A percentile compares a stretch with the other conserved stretches of the same genome.
Evolutionary conservation across 1,284 basidiomycete species (phyloP).

Genomic region (Exobasidium cylindrosporum): DNA sequence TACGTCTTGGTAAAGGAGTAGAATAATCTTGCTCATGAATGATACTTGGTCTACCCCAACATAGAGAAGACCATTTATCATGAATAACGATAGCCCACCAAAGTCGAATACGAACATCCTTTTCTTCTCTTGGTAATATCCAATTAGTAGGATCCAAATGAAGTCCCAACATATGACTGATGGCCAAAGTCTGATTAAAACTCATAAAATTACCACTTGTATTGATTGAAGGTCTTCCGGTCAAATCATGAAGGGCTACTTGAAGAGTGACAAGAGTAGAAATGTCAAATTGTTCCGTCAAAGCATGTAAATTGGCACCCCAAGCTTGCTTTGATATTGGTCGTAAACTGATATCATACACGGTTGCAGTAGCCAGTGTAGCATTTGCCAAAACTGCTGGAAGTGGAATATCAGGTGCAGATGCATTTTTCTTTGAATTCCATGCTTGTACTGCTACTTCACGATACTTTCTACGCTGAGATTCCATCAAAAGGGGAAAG

Average conservation of each 20-base stretch:
- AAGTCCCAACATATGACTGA: conserved; percentile 17
- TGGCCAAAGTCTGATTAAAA: conserved; percentile 10
- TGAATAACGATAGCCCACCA: conserved; percentile 18
- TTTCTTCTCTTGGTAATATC: conserved; percentile 11
- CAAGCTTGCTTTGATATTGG: conserved; percentile 12
- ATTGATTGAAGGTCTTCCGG: conserved; percentile 16
- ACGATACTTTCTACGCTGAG: conserved; percentile 10
- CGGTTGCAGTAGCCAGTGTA: conserved; percentile 9
- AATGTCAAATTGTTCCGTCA: conserved; percentile 15
- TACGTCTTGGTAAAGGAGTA: conserved; percentile 14
- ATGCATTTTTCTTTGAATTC: background rate
- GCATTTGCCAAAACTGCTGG: conserved; percentile 12
- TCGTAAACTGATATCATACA: conserved; percentile 12
- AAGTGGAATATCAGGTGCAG: conserved; percentile 5
- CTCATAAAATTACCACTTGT: conserved; percentile 17
- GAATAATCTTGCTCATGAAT: conserved; percentile 12
- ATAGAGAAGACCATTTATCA: conserved; percentile 19
- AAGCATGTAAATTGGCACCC: conserved; percentile 15
- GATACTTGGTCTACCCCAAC: conserved; percentile 14
- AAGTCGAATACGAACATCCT: conserved; percentile 16
- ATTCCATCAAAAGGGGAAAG: conserved; percentile 12
- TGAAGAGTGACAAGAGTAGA: conserved; percentile 11
- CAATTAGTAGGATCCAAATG: conserved; percentile 17
- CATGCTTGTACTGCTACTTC: background rate
- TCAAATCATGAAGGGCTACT: conserved; percentile 13